These are phyloP conservation scores for Angomonas deanei DNA, from an alignment of 208 protist genomes.

Conservation along the genomic window DNA sequence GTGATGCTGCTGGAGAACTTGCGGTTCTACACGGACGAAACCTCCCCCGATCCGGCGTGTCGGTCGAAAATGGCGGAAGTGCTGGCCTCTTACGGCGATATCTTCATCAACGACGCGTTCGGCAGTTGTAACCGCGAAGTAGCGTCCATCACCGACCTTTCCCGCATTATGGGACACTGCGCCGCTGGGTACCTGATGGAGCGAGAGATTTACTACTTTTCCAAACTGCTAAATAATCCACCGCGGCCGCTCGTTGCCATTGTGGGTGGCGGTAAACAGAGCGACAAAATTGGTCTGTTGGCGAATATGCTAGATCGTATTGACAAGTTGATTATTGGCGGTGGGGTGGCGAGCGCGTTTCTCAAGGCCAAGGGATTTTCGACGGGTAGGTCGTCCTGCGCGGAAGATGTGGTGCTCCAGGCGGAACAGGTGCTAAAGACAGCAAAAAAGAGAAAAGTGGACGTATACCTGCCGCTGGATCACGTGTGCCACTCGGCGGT, in stretches of 20 bases:
- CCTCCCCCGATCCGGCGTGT: slow-evolving; percentile 80
- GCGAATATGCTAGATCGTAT: slow-evolving; percentile 98
- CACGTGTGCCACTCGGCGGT: slow-evolving; percentile 94
- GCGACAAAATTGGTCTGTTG: slow-evolving; percentile 99
- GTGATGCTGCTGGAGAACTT: slow-evolving; percentile 99
- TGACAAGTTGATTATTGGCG: slow-evolving; percentile 98
- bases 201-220: slow-evolving; percentile 99
- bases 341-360: slow-evolving; percentile 99
- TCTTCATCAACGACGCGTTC: slow-evolving; percentile 99
- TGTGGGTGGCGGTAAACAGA: slow-evolving; percentile 95
- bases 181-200: slow-evolving; percentile 98
- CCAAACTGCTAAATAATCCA: slow-evolving; percentile 85
- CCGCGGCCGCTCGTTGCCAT: slow-evolving; percentile 95
- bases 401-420: slow-evolving; percentile 81
- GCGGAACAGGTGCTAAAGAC: slow-evolving; percentile 90
- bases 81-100: slow-evolving; percentile 92
- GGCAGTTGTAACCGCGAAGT: slow-evolving; percentile 97
- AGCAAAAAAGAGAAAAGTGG: slow-evolving; percentile 94
- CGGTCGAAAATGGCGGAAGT: slow-evolving; percentile 82
- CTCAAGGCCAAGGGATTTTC: slow-evolving; percentile 79
- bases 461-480: slow-evolving; percentile 97
- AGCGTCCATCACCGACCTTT: slow-evolving; percentile 85
- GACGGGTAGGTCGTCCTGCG: slow-evolving; percentile 95
- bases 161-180: slow-evolving; percentile 72
- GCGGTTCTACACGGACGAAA: slow-evolving; percentile 98